These are phyloP conservation scores for Nemophila menziesii DNA, from an alignment of 257 asterid genomes.

Conservation along the genomic window DNA sequence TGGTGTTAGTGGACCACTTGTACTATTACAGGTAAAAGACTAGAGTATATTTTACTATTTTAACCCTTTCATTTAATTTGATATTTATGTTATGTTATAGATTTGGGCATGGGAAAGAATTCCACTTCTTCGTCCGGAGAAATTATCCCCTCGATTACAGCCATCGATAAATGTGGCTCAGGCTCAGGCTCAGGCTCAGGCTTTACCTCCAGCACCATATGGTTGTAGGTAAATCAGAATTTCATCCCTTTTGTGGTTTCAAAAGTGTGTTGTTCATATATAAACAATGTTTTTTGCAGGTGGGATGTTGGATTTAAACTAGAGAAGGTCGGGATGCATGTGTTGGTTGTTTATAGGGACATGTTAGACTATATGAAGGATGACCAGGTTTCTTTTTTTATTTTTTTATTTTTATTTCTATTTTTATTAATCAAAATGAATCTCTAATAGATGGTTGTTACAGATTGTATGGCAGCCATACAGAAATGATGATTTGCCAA, in stretches of 20 bases:
- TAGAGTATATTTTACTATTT: not conserved
- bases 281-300: slow-evolving; percentile 23
- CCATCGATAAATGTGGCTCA: slow-evolving; percentile 31
- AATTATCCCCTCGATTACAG: slow-evolving; percentile 54
- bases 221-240: slow-evolving; percentile 51
- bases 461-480: slow-evolving; percentile 73
- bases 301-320: slow-evolving; percentile 83
- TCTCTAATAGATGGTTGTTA: slow-evolving; percentile 1
- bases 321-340: slow-evolving; percentile 57
- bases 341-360: slow-evolving; percentile 21
- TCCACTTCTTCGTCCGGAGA: slow-evolving; percentile 69
- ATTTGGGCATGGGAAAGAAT: slow-evolving; percentile 89
- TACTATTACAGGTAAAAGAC: slow-evolving; percentile 62
- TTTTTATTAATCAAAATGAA: too few relatives aligned
- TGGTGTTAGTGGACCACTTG: slow-evolving; percentile 75
- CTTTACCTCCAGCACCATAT: slow-evolving; percentile 58
- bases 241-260: not conserved
- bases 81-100: slow-evolving; percentile 17
- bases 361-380: slow-evolving; percentile 24
- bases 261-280: not conserved
- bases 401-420: not conserved
- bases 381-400: slow-evolving; percentile 12
- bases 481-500: slow-evolving; percentile 49
- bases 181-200: slow-evolving; percentile 33
- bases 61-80: not conserved